Evolutionary conservation across 2,329 filamentous ascomycete species (phyloP), one percentile per base, ranked within the genome.

Genomic region (Ophidiomyces ophidiicola): DNA sequence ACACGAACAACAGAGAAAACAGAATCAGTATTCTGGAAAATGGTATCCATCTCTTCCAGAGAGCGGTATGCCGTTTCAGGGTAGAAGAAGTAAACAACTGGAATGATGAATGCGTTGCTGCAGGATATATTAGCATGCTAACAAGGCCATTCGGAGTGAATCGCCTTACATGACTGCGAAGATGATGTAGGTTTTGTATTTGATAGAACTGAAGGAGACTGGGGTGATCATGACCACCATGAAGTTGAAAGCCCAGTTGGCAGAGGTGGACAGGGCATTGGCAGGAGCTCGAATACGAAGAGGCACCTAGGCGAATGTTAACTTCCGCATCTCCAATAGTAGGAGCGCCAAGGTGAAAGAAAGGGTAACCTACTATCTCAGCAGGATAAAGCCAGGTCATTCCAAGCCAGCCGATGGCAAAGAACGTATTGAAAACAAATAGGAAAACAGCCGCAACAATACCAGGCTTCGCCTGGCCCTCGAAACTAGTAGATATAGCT

Each of bases 11-110:
- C 62, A 12, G 63, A 53, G 45, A 72, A 69, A 36, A 68, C 53
- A 15, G 59, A 67, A 18, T 54, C 59, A 1, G 68, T 69, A 45
- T 72, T 72, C 53, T 65, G 65, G 63, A 80, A 79, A 47, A 82
- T 76, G 42, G 72, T 67, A 50, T 83, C 78, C 58, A 83, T 75
- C 54, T 82, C 78, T 56, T 82, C 78, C 21, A 82, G 64, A 10
- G 67, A 72, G 5, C 71, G 68, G 46, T 67, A 68, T 6, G 71
- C 71, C 2, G 72, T 76, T 50, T 76, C 73, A 0, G 72, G 73
- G 53, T 73, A 76, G 63, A 76, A 74, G 57, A 74, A 71, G 58
- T 74, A 76, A 33, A 71, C 67, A 5, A 67, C 63, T 0, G 72
- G 71, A 12, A 74, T 61, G 50, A 73, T 73, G 47, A 62, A 61